Conservation (phyloP, 2,329 filamentous ascomycete genomes). For the Westerdykella aurantiaca region DNA sequence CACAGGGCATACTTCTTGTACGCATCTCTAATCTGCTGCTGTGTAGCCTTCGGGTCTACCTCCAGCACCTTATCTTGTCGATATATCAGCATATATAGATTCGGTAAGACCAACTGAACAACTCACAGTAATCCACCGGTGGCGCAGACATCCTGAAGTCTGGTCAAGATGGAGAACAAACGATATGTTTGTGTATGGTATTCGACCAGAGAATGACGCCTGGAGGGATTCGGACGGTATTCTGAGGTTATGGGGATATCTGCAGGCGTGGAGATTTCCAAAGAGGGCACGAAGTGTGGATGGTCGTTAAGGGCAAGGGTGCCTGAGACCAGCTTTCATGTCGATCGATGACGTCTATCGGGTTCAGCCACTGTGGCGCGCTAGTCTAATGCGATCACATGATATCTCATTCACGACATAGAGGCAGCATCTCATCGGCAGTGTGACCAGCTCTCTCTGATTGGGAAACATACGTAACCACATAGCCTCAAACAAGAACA, state of each 20-base stretch:
- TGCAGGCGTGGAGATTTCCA: not conserved
- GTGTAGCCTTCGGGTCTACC: constrained; percentile 65
- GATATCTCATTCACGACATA: too few relatives aligned
- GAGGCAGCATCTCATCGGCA: too few relatives aligned
- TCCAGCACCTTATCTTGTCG: constrained; percentile 49
- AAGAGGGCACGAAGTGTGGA: not conserved
- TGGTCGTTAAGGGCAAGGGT: not conserved
- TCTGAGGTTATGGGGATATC: not conserved
- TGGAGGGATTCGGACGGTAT: not conserved
- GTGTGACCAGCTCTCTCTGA: too few relatives aligned
- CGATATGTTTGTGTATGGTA: too few relatives aligned
- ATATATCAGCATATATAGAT: not conserved
- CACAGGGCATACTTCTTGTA: constrained; percentile 69
- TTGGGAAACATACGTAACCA: too few relatives aligned
- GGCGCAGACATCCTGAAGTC: too few relatives aligned
- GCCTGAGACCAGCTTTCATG: not conserved
- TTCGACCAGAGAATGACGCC: too few relatives aligned
- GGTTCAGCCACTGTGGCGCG: constrained; percentile 1
- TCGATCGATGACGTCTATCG: not conserved
- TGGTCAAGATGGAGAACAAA: too few relatives aligned
- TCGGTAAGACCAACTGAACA: not conserved
- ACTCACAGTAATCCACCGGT: not conserved
- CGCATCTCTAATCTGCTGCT: constrained; percentile 82
- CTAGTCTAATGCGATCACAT: too few relatives aligned
- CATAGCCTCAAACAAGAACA: too few relatives aligned